Percentiles rank a stretch among this genome's conserved stretches.
phyloP scores from a whole-genome alignment of 495 filamentous ascomycete species.

The Neurospora sp. region DNA sequence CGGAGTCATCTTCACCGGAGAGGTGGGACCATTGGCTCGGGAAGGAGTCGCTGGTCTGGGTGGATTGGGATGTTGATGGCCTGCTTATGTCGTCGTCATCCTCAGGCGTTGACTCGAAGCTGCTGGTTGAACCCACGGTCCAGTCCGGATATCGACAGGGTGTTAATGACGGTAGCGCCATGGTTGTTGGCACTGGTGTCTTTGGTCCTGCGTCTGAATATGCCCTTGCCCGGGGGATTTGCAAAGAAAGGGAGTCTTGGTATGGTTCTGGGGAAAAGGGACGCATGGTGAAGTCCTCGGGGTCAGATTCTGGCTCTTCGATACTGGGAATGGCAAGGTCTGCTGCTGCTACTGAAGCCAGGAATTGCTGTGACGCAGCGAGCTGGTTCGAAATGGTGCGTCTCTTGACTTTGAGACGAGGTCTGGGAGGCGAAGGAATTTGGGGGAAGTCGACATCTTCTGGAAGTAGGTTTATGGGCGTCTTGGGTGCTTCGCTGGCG shows the following conservation, averaged over 20 bases:
- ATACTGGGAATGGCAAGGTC: slow-evolving; percentile 47
- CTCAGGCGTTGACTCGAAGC: slow-evolving; percentile 35
- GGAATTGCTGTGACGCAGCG: slow-evolving; percentile 43
- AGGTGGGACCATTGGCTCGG: slow-evolving; percentile 37
- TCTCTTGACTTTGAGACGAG: slow-evolving; percentile 36
- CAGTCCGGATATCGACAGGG: slow-evolving; percentile 35
- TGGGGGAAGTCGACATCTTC: slow-evolving; percentile 17
- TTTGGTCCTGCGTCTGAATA: slow-evolving; percentile 20
- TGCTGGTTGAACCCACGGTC: slow-evolving; percentile 36
- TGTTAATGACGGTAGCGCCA: slow-evolving; percentile 14
- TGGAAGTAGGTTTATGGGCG: slow-evolving; percentile 10
- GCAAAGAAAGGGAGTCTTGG: not conserved
- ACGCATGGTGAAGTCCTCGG: slow-evolving; percentile 27
- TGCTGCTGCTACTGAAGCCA: slow-evolving; percentile 46
- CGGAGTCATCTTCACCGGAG: slow-evolving; percentile 37
- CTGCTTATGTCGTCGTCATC: slow-evolving; percentile 41
- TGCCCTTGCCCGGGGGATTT: not conserved
- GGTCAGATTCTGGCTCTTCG: slow-evolving; percentile 26
- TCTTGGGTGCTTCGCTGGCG: slow-evolving; percentile 25
- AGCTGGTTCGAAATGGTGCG: slow-evolving; percentile 34
- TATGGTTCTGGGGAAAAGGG: not conserved
- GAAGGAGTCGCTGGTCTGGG: slow-evolving; percentile 36
- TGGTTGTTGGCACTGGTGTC: slow-evolving; percentile 32
- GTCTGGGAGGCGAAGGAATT: slow-evolving; percentile 30
- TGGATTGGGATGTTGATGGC: slow-evolving; percentile 39